A percentile compares a stretch with the other conserved stretches of the same genome.
Evolutionary conservation across 2,329 filamentous ascomycete genomes (phyloP).

Genomic region (Botryotinia convoluta): DNA sequence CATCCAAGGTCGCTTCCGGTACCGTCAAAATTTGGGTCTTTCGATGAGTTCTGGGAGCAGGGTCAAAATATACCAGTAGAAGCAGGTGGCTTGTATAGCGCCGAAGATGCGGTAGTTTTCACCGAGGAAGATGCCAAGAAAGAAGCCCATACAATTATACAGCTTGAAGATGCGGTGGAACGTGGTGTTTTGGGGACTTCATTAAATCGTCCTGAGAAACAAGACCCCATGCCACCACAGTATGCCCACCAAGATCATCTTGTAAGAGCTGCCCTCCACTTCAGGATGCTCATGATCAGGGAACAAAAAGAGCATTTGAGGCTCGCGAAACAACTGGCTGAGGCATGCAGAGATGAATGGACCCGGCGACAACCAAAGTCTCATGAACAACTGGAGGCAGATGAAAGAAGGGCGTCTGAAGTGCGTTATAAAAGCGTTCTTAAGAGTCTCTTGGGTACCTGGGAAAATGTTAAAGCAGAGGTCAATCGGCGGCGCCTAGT

Average conservation of each 20-base stretch:
- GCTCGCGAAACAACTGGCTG: constrained; percentile 76
- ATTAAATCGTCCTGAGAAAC: constrained; percentile 68
- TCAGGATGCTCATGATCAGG: constrained; percentile 73
- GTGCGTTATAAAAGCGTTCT: constrained; percentile 70
- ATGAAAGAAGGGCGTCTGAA: constrained; percentile 67
- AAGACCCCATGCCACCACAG: constrained; percentile 70
- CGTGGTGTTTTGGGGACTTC: constrained; percentile 71
- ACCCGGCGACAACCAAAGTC: constrained; percentile 70
- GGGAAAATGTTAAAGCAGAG: constrained; percentile 62
- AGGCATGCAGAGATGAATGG: constrained; percentile 76
- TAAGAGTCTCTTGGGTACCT: constrained; percentile 54
- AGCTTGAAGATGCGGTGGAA: constrained; percentile 69
- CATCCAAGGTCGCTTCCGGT: constrained; percentile 56
- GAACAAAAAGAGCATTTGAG: constrained; percentile 76
- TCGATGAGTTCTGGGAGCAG: constrained; percentile 56
- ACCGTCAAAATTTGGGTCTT: constrained; percentile 51
- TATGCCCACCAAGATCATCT: constrained; percentile 90
- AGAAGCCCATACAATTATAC: constrained; percentile 68
- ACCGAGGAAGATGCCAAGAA: constrained; percentile 60
- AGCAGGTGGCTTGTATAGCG: constrained; percentile 53
- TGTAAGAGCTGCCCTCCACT: constrained; percentile 72
- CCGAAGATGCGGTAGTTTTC: constrained; percentile 55
- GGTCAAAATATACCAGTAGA: constrained; percentile 53
- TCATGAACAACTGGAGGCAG: constrained; percentile 76
- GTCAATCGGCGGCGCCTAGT: constrained; percentile 58